Evolutionary conservation across 208 protist genomes (phyloP), one percentile per base, ranked within the genome.

Genomic region (Trypanosoma mega): DNA sequence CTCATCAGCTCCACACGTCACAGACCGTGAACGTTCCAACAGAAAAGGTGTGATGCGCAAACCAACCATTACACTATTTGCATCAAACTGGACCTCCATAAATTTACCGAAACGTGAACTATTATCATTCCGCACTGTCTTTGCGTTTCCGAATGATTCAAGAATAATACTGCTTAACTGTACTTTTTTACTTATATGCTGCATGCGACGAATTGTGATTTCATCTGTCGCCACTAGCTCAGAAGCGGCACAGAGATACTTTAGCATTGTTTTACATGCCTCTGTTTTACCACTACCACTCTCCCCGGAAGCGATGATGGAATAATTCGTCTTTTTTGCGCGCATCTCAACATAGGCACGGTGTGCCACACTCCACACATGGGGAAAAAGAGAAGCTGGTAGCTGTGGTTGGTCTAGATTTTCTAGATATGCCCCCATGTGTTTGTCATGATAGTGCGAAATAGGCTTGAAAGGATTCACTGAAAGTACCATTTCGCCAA

Each of bases 131-230:
- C 79, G 54, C 14, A 91, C 27, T 24, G 86, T 93, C 50, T 91
- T 93, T 11, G 86, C 86, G 53, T 93, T 93, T 37, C 86, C 86
- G 68, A 92, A 93, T n/a, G 86, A 67, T 66, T 93, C 86, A 34
- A 93, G 57, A 43, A 92, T 62, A 21, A 73, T 68, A 49, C 72
- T 89, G 16, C 61, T 55, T 43, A 68, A 47, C 39, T 82, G 52
- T 11, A 92, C 51, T 45, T 73, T 72, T 57, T 88, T 31, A 51
- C 76, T 80, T 21, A 92, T 72, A 39, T 53, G 49, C 21, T 49
- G 47, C 57, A 63, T 46, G 3, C 60, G 51, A 2, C 45, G 29
- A 5, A 43, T 58, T 0, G 52, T 31, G 14, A 53, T 36, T 5
- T 16, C 37, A 57, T 69, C 43, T 33, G 36, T 52, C 27, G 45